Evolutionary conservation across 2,329 filamentous ascomycete genomes (phyloP).

Genomic region (Neofusicoccum sp.): DNA sequence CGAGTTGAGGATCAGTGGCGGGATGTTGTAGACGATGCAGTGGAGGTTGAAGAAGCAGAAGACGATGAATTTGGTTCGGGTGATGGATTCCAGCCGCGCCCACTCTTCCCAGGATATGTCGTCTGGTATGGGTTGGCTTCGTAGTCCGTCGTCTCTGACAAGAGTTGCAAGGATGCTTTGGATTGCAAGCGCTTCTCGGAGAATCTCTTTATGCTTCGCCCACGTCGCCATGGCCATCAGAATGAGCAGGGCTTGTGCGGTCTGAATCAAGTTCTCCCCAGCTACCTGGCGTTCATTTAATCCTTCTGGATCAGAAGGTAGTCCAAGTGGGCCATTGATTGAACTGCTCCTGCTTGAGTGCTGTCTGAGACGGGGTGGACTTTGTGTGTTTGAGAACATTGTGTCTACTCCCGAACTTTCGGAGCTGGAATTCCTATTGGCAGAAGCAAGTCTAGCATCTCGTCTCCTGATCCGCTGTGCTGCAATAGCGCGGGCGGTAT

Average conservation of each 20-base stretch:
- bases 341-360: constrained; percentile 25
- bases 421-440: constrained; percentile 30
- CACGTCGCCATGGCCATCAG: constrained; percentile 64
- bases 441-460: constrained; percentile 48
- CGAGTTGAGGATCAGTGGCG: constrained; percentile 58
- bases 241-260: constrained; percentile 65
- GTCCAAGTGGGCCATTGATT: constrained; percentile 31
- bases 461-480: constrained; percentile 54
- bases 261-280: constrained; percentile 57
- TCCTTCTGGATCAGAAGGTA: constrained; percentile 31
- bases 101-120: constrained; percentile 59
- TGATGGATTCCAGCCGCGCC: constrained; percentile 56
- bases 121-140: constrained; percentile 57
- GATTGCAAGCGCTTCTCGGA: constrained; percentile 60
- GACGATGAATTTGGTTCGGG: constrained; percentile 59
- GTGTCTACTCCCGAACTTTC: constrained; percentile 20
- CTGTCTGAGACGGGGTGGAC: not conserved
- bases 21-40: constrained; percentile 64
- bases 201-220: constrained; percentile 59
- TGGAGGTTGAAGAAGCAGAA: constrained; percentile 63
- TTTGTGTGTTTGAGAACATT: constrained; percentile 22
- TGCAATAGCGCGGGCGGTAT: constrained; percentile 58
- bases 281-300: constrained; percentile 24
- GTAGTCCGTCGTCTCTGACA: constrained; percentile 56
- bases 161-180: constrained; percentile 60